phyloP scores from a whole-genome alignment of 116 monocot genomes.

The Posidonia oceanica region DNA sequence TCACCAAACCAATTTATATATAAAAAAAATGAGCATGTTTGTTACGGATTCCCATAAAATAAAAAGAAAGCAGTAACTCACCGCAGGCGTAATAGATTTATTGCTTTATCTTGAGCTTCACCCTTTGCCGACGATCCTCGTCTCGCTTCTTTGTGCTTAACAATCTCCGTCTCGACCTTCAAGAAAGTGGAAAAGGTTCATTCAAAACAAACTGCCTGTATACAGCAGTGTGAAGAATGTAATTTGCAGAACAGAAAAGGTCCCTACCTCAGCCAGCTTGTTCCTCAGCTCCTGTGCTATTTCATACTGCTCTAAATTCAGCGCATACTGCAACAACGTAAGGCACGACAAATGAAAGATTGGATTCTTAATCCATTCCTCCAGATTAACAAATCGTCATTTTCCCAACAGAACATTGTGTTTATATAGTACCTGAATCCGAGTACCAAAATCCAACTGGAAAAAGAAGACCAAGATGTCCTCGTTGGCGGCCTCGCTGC shows the following conservation, averaged over 20 bases:
- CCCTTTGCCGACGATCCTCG: conserved; percentile 75
- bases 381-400: not conserved
- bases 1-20: no score
- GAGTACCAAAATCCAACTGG: conserved; percentile 73
- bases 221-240: not conserved
- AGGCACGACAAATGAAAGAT: not conserved
- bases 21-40: no score
- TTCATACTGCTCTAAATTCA: conserved; percentile 86
- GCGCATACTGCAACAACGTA: conserved; percentile 41
- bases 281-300: conserved; percentile 70
- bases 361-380: no score
- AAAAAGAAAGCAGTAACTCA: conserved; percentile 13
- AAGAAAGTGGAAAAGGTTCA: not conserved
- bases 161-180: conserved; percentile 71
- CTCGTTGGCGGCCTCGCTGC: conserved; percentile 80
- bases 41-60: not conserved
- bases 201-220: not conserved
- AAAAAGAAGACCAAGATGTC: conserved; percentile 86
- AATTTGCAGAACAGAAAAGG: not conserved
- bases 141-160: conserved; percentile 64
- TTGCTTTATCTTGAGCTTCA: conserved; percentile 83
- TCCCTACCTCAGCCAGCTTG: conserved; percentile 65
- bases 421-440: conserved; percentile 48
- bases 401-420: no score
- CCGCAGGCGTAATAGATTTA: conserved; percentile 62